Conservation (phyloP, 306 rosid species). For the Astragalus glycyphyllos region DNA sequence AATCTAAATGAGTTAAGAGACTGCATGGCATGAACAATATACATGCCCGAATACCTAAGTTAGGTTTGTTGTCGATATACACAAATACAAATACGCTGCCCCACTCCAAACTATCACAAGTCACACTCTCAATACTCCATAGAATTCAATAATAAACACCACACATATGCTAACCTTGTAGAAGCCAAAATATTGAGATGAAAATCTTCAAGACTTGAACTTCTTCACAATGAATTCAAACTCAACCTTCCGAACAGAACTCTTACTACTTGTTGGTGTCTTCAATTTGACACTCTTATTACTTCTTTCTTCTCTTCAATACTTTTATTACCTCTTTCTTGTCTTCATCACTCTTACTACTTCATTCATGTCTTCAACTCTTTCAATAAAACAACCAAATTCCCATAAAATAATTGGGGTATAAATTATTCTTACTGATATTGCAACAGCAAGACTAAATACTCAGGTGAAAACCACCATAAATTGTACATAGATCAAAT, state of each 20-base stretch:
- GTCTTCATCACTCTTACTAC: conserved; percentile 61
- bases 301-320: conserved; percentile 76
- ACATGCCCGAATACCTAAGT: conserved; percentile 32
- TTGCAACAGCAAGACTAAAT: conserved; percentile 28
- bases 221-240: conserved; percentile 69
- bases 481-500: neutral
- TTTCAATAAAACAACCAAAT: conserved; percentile 79
- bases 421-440: conserved; percentile 30
- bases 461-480: conserved; percentile 10
- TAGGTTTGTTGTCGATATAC: conserved; percentile 37
- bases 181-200: conserved; percentile 66
- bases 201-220: conserved; percentile 81
- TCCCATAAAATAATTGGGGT: conserved; percentile 62
- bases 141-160: conserved; percentile 60
- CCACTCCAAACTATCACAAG: conserved; percentile 37
- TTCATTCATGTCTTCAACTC: conserved; percentile 82
- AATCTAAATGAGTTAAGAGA: conserved; percentile 6
- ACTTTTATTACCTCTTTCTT: neutral
- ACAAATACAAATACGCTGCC: conserved; percentile 30
- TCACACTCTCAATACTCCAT: conserved; percentile 42
- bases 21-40: neutral
- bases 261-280: conserved; percentile 65
- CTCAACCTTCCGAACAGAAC: conserved; percentile 58
- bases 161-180: conserved; percentile 77
- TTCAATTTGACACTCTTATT: conserved; percentile 57